Evolutionary conservation across 129 eudicot genomes (phyloP), one percentile per base, ranked within the genome.

Genomic region (Saposhnikovia divaricata): DNA sequence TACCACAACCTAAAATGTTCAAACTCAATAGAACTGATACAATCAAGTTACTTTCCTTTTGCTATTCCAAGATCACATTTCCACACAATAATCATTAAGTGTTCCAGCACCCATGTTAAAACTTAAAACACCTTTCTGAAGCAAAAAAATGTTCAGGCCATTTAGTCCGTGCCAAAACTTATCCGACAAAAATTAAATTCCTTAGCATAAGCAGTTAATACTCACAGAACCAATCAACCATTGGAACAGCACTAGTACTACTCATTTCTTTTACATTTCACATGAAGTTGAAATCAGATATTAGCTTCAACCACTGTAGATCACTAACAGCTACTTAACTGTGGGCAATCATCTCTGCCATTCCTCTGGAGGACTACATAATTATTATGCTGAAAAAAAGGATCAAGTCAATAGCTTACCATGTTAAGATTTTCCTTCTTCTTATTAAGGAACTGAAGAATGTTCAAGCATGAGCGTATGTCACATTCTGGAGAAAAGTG

Each of bases 391-490:
- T 27, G 6, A 76, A 55, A 65, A 75, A 78, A 34, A 45, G 57
- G 88, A 77, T 75, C 48, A 81, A 34, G 66, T 48, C 28, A 51
- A 74, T 75, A 34, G 23, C 96, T 83, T 88, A 96, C 99, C 96
- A 88, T 84, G 85, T 92, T 90, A 42, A 96, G 98, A 73, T 74
- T 75, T 87, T 92, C 97, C 84, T 90, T 95, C 87, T 95, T 92
- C 91, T 88, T 90, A 88, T 90, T 82, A 68, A 95, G 96, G 82
- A 95, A 95, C 87, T 95, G 99, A 75, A 95, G 95, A n/a, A 98
- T 90, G 82, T 95, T 95, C 86, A 95, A 85, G 84, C 99, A 95
- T n/a, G 97, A 88, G 13, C 97, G 86, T 87, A 95, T 85, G 82
- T 95, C 99, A 75, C 99, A 90, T 85, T 95, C 98, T 95, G 86